Evolutionary conservation across 495 filamentous ascomycete species (phyloP).

Genomic region (Elaphomyces granulatus): DNA sequence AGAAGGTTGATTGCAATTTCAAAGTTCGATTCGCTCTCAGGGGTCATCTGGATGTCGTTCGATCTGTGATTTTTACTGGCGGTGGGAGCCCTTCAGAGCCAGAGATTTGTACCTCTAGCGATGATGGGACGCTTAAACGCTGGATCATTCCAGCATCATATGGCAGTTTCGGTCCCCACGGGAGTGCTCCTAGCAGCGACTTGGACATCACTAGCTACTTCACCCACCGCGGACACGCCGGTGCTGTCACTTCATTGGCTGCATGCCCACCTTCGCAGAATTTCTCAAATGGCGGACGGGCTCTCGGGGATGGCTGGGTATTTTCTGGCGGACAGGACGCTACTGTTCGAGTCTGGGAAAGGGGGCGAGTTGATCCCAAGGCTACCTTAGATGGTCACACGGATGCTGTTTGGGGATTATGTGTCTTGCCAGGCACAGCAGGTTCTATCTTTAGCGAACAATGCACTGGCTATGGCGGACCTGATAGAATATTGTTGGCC

Average conservation of each 20-base stretch:
- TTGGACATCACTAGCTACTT: constrained; percentile 87
- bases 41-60: constrained; percentile 85
- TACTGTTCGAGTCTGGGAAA: constrained; percentile 87
- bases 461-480: constrained; percentile 51
- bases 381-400: constrained; percentile 89
- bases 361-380: constrained; percentile 85
- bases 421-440: constrained; percentile 75
- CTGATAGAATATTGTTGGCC: constrained; percentile 77
- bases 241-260: constrained; percentile 75
- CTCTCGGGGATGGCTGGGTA: constrained; percentile 85
- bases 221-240: constrained; percentile 83
- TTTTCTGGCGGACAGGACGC: constrained; percentile 95
- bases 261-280: constrained; percentile 73
- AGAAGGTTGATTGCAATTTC: constrained; percentile 55
- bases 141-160: constrained; percentile 84
- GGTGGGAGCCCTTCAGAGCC: constrained; percentile 89
- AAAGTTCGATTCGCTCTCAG: constrained; percentile 85
- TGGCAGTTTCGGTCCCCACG: constrained; percentile 41
- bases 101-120: constrained; percentile 90
- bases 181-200: constrained; percentile 44
- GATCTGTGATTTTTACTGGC: constrained; percentile 89
- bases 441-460: constrained; percentile 60
- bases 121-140: constrained; percentile 88
- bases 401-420: constrained; percentile 91
- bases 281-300: constrained; percentile 76